phyloP scores from a whole-genome alignment of 495 filamentous ascomycete species.

The Beverwykella pulmonaria region DNA sequence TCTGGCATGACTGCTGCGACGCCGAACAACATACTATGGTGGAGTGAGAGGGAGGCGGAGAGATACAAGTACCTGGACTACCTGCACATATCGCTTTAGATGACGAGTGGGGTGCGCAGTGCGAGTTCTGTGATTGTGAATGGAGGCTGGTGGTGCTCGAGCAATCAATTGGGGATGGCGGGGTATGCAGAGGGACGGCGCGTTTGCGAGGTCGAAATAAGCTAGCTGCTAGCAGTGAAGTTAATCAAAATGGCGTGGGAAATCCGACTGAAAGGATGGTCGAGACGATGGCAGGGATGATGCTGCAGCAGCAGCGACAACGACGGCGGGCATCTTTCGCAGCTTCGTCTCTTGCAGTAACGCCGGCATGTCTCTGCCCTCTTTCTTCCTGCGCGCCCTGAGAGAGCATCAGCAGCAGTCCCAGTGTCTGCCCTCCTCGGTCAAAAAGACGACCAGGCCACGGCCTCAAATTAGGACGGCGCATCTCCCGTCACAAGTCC shows the following conservation, averaged over 20 bases:
- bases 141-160: neutral
- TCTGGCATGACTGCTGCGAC: neutral
- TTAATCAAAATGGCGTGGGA: constrained; percentile 19
- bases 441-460: neutral
- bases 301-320: neutral
- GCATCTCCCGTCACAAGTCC: no score
- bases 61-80: neutral
- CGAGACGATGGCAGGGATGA: constrained; percentile 8
- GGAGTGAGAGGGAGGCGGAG: neutral
- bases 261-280: constrained; percentile 2
- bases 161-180: neutral
- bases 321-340: no score
- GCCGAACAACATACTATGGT: neutral
- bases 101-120: neutral
- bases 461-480: neutral
- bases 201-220: constrained; percentile 31
- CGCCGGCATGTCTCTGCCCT: no score
- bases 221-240: constrained; percentile 14
- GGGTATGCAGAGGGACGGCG: constrained; percentile 9
- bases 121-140: no score
- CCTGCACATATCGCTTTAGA: neutral
- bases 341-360: neutral
- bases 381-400: no score
- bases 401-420: no score
- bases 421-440: no score